Evolutionary conservation across 805 yeast species (phyloP), one percentile per base, ranked within the genome.

Genomic region (Maudiozyma serrabonitensis): DNA sequence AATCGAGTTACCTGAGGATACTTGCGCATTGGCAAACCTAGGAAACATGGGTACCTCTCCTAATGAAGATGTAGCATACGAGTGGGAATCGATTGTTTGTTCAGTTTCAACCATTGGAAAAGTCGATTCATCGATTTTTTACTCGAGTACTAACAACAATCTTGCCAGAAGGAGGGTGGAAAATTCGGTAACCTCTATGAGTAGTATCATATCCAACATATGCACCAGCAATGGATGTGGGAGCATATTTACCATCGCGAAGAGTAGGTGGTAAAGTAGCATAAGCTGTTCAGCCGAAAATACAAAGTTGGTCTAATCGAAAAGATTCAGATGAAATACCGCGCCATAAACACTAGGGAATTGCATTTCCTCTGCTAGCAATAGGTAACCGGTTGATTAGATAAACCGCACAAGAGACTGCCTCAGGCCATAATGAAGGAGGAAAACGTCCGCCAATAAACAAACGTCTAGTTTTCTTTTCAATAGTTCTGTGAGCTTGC

Each of bases 201-300:
- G 32, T n/a, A 8, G 23, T 6, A 11, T 43, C 50, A 34, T 47
- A 50, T 3, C 52, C 53, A n/a, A 41, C 42, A 34, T 43, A n/a
- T 6, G 46, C 43, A 49, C 52, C 48, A 6, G 19, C 11, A 18
- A 49, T 40, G 3, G 44, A 15, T 15, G 44, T 40, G 3, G 50
- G 48, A 2, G 35, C 6, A 6, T 49, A 32, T 42, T 47, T 47
- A 11, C 47, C 50, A 34, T 45, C 49, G 3, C 51, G 16, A 5
- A 18, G 21, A 7, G 37, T 3, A 13, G 16, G 16, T 6, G 52
- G 51, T 11, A 51, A 0, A 9, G 50, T 44, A 28, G 50, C 48
- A 44, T 46, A 55, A 11, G 54, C 58, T 1, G 45, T 43, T 41
- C 58, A 53, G 5, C 59, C 59, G 47, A 56, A 56, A 2, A 43